A percentile compares a stretch with the other conserved stretches of the same genome.
Conservation (phyloP, 2,329 filamentous ascomycete species). For the Ceratocystis destructans region DNA sequence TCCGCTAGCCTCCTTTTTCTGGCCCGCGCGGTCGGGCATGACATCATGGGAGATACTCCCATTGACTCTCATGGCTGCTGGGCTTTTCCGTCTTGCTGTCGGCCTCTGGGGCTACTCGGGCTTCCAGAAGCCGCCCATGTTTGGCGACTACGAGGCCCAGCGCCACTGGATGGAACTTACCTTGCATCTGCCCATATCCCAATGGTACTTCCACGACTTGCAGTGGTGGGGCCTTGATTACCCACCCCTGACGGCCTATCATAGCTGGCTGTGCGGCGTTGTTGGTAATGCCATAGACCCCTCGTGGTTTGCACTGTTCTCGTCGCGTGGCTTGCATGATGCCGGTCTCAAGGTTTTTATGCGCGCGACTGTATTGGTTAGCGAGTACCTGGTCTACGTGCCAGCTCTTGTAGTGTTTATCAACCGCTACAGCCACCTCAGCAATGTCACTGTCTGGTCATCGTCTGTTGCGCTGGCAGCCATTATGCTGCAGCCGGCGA, state of each 20-base stretch:
- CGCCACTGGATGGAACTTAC: slow-evolving; percentile 99
- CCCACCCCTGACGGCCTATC: slow-evolving; percentile 91
- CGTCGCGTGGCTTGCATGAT: slow-evolving; percentile 70
- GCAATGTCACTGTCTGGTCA: slow-evolving; percentile 68
- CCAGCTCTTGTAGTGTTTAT: slow-evolving; percentile 78
- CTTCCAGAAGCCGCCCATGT: slow-evolving; percentile 70
- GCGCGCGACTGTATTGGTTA: slow-evolving; percentile 79
- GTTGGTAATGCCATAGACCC: slow-evolving; percentile 68
- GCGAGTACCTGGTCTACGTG: slow-evolving; percentile 80
- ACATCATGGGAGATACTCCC: slow-evolving; percentile 91
- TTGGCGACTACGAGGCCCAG: slow-evolving; percentile 95
- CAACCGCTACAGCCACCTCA: slow-evolving; percentile 62
- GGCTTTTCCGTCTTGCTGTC: slow-evolving; percentile 83
- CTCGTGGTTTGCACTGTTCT: slow-evolving; percentile 73
- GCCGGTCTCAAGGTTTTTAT: slow-evolving; percentile 81
- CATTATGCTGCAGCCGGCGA: slow-evolving; percentile 80
- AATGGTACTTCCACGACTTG: slow-evolving; percentile 97
- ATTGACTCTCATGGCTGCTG: slow-evolving; percentile 75
- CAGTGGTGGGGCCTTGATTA: slow-evolving; percentile 98
- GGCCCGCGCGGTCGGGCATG: slow-evolving; percentile 69
- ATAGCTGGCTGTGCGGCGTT: slow-evolving; percentile 88
- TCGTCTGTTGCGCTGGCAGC: slow-evolving; percentile 74
- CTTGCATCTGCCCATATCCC: slow-evolving; percentile 70
- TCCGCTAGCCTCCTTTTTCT: slow-evolving; percentile 84
- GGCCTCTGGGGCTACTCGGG: slow-evolving; percentile 93